phyloP scores from a whole-genome alignment of 164 flowering plant species.

The Litsea cubeba region DNA sequence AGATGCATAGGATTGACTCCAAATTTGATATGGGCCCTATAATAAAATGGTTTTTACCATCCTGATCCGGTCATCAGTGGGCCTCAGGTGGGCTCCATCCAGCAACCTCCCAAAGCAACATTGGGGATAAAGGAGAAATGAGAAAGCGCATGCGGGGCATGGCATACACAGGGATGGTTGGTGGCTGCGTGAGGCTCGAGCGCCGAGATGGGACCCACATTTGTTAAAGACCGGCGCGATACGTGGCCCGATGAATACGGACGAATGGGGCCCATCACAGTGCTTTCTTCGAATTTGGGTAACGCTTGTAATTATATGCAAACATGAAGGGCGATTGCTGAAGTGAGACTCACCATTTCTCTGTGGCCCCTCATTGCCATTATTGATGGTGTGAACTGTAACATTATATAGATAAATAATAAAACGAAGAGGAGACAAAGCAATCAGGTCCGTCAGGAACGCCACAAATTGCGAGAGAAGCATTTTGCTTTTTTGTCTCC shows the following conservation, averaged over 20 bases:
- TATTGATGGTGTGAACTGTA: too few species aligned
- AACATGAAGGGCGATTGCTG: too few species aligned
- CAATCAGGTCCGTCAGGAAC: conserved; percentile 18
- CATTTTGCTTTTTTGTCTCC: conserved; percentile 11
- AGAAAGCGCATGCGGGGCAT: background rate
- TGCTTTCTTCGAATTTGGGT: background rate
- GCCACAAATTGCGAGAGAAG: conserved; percentile 30
- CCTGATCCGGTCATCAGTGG: background rate
- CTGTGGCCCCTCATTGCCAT: too few species aligned
- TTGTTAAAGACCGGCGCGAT: conserved; percentile 53
- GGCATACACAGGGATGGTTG: background rate
- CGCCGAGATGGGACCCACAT: conserved; percentile 22
- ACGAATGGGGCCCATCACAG: conserved; percentile 19
- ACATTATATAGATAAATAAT: too few species aligned
- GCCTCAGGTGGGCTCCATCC: background rate
- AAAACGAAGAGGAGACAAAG: background rate
- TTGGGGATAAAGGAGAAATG: background rate
- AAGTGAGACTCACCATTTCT: too few species aligned
- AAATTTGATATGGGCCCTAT: too few species aligned
- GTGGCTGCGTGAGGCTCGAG: conserved; percentile 21
- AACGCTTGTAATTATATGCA: background rate
- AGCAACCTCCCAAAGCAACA: background rate
- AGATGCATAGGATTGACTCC: too few species aligned
- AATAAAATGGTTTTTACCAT: too few species aligned
- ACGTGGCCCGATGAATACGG: conserved; percentile 57